Percentiles rank a stretch among this genome's conserved stretches.
Conservation (phyloP, 352 stramenopile species). For the Aphanomyces euteiches region DNA sequence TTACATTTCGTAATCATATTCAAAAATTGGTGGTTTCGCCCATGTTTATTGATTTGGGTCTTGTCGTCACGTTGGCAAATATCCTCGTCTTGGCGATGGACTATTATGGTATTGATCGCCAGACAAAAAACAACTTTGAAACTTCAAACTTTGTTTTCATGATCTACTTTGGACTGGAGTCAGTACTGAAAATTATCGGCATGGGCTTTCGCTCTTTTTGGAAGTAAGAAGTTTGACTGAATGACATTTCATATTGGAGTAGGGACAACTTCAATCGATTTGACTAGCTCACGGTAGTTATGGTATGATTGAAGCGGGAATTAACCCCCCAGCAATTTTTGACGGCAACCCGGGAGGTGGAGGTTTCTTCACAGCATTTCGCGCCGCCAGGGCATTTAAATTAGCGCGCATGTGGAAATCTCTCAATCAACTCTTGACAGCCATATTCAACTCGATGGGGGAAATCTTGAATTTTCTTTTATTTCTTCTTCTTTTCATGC, state of each 20-base stretch:
- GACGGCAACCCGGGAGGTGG: background rate
- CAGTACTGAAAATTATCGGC: constrained; percentile 77
- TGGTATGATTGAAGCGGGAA: constrained; percentile 62
- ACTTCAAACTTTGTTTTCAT: constrained; percentile 76
- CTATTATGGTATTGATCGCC: constrained; percentile 74
- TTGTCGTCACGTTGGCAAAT: constrained; percentile 77
- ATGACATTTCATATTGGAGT: constrained; percentile 4
- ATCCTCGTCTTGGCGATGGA: constrained; percentile 75
- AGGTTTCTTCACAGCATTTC: constrained; percentile 81
- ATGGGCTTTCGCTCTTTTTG: constrained; percentile 70
- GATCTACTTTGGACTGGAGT: constrained; percentile 67
- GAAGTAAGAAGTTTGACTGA: constrained; percentile 20
- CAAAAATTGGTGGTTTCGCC: constrained; percentile 54
- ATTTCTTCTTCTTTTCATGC: constrained; percentile 90
- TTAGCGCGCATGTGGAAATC: constrained; percentile 89
- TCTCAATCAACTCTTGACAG: constrained; percentile 85
- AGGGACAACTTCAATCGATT: constrained; percentile 80
- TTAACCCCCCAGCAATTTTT: constrained; percentile 69
- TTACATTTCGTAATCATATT: background rate
- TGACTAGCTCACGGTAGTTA: constrained; percentile 78
- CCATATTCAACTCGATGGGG: constrained; percentile 84
- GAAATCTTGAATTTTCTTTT: constrained; percentile 91
- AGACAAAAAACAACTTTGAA: constrained; percentile 47
- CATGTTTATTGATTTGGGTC: constrained; percentile 29
- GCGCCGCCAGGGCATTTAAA: constrained; percentile 93